Evolutionary conservation across 768 basidiomycete species (phyloP).

Genomic region (Cystobasidium tubakii): DNA sequence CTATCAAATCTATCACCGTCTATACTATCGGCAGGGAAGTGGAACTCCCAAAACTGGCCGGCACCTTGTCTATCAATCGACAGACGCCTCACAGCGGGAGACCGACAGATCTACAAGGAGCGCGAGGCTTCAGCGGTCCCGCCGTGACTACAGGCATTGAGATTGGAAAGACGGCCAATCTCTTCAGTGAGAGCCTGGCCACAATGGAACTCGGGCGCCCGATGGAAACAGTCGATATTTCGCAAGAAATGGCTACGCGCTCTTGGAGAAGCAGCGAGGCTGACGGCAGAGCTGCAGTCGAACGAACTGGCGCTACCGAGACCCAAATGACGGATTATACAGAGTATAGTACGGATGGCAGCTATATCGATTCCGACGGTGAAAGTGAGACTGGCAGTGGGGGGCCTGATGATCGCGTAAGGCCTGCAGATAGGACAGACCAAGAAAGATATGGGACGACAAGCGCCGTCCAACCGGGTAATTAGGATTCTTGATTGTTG

Average conservation of each 20-base stretch:
- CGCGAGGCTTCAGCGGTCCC: background rate
- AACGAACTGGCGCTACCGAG: background rate
- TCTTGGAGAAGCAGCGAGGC: background rate
- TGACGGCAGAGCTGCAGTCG: background rate
- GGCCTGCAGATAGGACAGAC: background rate
- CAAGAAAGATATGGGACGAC: no score
- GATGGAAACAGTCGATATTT: background rate
- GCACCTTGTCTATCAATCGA: background rate
- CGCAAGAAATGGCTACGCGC: background rate
- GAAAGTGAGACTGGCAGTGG: background rate
- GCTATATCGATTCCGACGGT: constrained; percentile 3
- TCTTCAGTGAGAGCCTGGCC: constrained; percentile 25
- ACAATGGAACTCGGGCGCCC: background rate
- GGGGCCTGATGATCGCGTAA: background rate
- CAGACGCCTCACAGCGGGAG: constrained; percentile 12
- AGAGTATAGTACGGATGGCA: constrained; percentile 3
- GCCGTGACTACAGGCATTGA: constrained; percentile 16
- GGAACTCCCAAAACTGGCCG: constrained; percentile 17
- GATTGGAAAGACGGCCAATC: constrained; percentile 31
- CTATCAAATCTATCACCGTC: constrained; percentile 48
- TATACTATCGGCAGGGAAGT: constrained; percentile 33
- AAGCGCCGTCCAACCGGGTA: no score
- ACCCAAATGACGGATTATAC: constrained; percentile 6
- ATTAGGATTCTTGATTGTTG: no score
- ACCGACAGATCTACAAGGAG: background rate